Conservation (phyloP, 2,329 filamentous ascomycete species). For the Orbilia brochopaga region DNA sequence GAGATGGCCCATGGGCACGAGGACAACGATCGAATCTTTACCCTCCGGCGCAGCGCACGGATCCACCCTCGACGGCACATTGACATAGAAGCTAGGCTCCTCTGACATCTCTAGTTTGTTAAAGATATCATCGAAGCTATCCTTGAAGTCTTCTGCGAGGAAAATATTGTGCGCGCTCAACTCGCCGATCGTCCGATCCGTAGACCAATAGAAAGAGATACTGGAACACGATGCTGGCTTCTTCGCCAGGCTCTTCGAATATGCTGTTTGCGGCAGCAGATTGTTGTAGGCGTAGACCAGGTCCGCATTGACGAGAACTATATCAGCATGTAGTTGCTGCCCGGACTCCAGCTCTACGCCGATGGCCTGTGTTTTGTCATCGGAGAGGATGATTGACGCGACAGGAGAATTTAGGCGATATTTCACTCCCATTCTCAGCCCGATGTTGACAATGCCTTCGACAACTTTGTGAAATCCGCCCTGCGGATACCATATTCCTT, state of each 20-base stretch:
- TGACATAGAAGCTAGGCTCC: slow-evolving; percentile 77
- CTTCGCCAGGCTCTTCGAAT: slow-evolving; percentile 36
- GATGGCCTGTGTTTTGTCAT: slow-evolving; percentile 63
- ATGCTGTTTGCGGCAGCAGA: slow-evolving; percentile 64
- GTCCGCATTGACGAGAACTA: slow-evolving; percentile 73
- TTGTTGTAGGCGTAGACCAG: slow-evolving; percentile 76
- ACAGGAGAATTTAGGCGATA: slow-evolving; percentile 69
- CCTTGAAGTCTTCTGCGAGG: slow-evolving; percentile 73
- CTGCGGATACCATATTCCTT: slow-evolving; percentile 77
- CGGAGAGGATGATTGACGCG: slow-evolving; percentile 63
- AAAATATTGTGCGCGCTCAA: slow-evolving; percentile 78
- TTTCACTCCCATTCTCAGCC: slow-evolving; percentile 67
- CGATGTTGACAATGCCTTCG: slow-evolving; percentile 69
- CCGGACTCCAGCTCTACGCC: slow-evolving; percentile 68
- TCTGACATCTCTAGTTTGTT: slow-evolving; percentile 70
- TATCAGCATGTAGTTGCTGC: slow-evolving; percentile 67
- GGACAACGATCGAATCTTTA: slow-evolving; percentile 70
- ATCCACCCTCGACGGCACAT: slow-evolving; percentile 74
- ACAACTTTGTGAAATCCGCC: slow-evolving; percentile 74
- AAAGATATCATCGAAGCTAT: slow-evolving; percentile 79
- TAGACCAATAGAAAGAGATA: slow-evolving; percentile 71
- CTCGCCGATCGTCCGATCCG: slow-evolving; percentile 67
- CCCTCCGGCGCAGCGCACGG: slow-evolving; percentile 70
- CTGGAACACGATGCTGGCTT: slow-evolving; percentile 38
- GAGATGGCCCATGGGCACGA: slow-evolving; percentile 75